A percentile compares a stretch with the other conserved stretches of the same genome.
Conservation (phyloP, 1,139 yeast species). For the Eremothecium cymbalariae region DNA sequence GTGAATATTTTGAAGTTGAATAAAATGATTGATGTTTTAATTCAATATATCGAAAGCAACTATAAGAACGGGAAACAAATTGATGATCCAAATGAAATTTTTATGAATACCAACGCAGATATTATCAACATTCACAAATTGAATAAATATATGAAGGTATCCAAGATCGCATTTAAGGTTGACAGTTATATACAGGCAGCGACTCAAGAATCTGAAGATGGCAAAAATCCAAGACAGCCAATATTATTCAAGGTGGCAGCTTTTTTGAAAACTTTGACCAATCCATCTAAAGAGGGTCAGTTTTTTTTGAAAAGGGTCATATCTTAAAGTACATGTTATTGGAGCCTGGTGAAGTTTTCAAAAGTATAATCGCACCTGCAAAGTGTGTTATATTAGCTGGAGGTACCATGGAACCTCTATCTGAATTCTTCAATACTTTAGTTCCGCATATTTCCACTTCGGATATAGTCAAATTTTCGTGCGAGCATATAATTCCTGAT, state of each 20-base stretch:
- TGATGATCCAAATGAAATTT: constrained; percentile 40
- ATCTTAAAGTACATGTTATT: constrained; percentile 61
- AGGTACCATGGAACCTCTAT: constrained; percentile 91
- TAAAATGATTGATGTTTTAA: constrained; percentile 47
- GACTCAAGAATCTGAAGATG: constrained; percentile 8
- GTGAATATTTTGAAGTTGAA: constrained; percentile 58
- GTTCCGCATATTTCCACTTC: constrained; percentile 49
- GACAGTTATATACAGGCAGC: constrained; percentile 54
- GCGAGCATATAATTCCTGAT: constrained; percentile 80
- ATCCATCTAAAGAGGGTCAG: constrained; percentile 76
- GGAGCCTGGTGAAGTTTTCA: constrained; percentile 71
- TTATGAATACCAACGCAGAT: constrained; percentile 55
- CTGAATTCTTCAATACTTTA: constrained; percentile 56
- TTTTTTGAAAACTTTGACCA: constrained; percentile 58
- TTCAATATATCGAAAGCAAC: constrained; percentile 37
- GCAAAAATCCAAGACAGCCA: constrained; percentile 35
- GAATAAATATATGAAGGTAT: constrained; percentile 51
- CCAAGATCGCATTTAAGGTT: constrained; percentile 78
- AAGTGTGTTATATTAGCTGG: constrained; percentile 79
- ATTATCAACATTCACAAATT: constrained; percentile 61
- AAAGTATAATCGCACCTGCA: constrained; percentile 55
- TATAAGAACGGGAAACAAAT: constrained; percentile 49
- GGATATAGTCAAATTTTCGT: constrained; percentile 50
- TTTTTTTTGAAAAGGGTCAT: constrained; percentile 44
- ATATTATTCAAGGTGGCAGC: constrained; percentile 56